Evolutionary conservation across 2,329 filamentous ascomycete genomes (phyloP).

Genomic region (Pseudogymnoascus sp.): DNA sequence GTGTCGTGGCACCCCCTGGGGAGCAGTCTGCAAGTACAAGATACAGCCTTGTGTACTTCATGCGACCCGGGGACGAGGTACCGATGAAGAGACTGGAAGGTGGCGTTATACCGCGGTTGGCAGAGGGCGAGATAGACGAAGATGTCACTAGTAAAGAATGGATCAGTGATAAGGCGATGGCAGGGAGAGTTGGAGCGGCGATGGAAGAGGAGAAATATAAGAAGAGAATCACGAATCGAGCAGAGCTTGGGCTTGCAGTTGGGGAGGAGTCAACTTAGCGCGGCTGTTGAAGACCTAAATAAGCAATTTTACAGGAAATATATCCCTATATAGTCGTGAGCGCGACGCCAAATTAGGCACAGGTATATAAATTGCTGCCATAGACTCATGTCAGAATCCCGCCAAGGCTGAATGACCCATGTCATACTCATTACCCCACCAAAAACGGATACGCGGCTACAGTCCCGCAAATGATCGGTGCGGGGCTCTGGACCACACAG

Average conservation of each 20-base stretch:
- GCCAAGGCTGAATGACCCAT: background rate
- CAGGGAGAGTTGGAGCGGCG: background rate
- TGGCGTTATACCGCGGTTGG: conserved; percentile 18
- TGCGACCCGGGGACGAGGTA: conserved; percentile 41
- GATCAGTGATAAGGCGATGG: conserved; percentile 15
- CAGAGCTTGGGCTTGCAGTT: background rate
- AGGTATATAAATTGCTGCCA: background rate
- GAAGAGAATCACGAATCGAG: conserved; percentile 3
- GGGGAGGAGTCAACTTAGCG: background rate
- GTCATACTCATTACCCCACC: background rate
- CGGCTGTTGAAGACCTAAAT: background rate
- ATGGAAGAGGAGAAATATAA: conserved; percentile 4
- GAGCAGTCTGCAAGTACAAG: conserved; percentile 25
- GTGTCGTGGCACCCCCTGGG: conserved; percentile 28
- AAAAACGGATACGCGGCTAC: background rate
- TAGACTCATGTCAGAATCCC: background rate
- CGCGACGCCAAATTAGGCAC: background rate
- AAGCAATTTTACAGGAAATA: background rate
- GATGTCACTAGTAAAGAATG: conserved; percentile 21
- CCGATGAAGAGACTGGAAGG: conserved; percentile 19
- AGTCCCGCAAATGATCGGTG: no score
- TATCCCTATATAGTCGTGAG: background rate
- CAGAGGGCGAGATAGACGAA: conserved; percentile 17
- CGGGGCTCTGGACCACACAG: background rate
- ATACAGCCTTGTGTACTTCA: conserved; percentile 48